Evolutionary conservation across 179 eudicot species (phyloP), one percentile per base, ranked within the genome.

Genomic region (Beta lomatogona): DNA sequence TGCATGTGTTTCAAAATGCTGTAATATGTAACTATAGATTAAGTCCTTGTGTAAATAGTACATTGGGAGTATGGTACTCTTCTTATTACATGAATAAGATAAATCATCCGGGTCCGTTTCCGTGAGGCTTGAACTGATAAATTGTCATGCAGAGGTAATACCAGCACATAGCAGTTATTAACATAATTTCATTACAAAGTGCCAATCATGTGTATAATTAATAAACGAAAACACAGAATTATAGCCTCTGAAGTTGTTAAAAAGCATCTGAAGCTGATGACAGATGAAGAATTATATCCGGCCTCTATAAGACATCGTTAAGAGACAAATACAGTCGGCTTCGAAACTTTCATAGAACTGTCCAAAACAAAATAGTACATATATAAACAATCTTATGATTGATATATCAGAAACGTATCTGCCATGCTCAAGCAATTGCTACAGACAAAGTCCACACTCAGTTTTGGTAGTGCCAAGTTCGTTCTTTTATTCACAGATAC

Each of bases 31-130:
- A 73, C 78, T 71, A 55, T 82, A 66, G 64, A 45, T 54, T 61
- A 48, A 58, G 50, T 73, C 81, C 55, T 61, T 46, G 25, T 66
- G 74, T 82, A 79, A 77, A 66, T 53, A 52, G 80, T 82, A 70
- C 59, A 46, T 77, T 48, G 14, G 44, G 21, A 61, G 58, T 41
- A 64, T 80, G 77, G 31, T 70, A 0, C 0, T 7, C 41, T 64
- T 64, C 15, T 64, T 64, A 44, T 44, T 6, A 64, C 3, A 64
- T 64, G 48, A 14, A 73, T 28, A 52, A 73, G 46, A 25, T 53
- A 25, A 2, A 54, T 21, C 61, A 28, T 54, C 36, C 8, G 18
- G 21, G 12, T 12, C 9, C 28, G 85, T 63, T 71, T 1, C 3
- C 25, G n/a, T 69, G 52, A 44, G 31, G 52, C 52, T 9, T 19